Base-by-base conservation (phyloP, 352 stramenopile species). In the Phytopythium kandeliae region DNA sequence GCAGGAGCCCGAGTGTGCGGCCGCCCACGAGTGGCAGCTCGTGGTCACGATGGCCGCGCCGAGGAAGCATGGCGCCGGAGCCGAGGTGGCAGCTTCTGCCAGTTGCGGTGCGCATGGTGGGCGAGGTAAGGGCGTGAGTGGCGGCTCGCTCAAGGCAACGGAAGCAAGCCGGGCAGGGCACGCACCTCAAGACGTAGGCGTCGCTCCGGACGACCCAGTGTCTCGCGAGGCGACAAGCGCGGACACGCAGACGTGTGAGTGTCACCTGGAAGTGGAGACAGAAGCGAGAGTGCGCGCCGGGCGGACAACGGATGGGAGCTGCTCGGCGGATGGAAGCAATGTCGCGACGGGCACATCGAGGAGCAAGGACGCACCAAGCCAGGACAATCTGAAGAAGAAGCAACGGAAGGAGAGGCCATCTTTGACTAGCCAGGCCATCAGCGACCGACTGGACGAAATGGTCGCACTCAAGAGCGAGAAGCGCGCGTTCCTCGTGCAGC, bases 401-500 rank as follows among this genome's bases (percentile, higher is more conserved):
- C 25, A 30, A 19, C 45, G 45, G 4, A 16, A 30, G 3, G 12
- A 21, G 38, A 2, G 2, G 19, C 4, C 37, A 25, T 10, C 3
- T 4, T 2, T 46, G 22, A 30, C 40, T 2, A 13, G 17, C 3
- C 0, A 21, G 19, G 22, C 13, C 13, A 46, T 31, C 15, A 22
- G 31, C 21, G 15, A 46, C 26, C 26, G 6, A 17, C 25, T 49
- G 43, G 3, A 17, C 43, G 26, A 8, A 48, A 35, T 83, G 15
- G 59, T 60, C 21, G 49, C 40, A 3, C 55, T 66, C 9, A 35
- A 48, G 12, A 64, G 74, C 21, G 45, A 54, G 52, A 78, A 78
- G 57, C 69, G 67, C 25, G 37, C 69, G 43, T 68, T 54, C 41
- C 41, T 85, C 1, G 28, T 49, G 9, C 64, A 60, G 22, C 62